Evolutionary conservation across 1,284 basidiomycete genomes (phyloP), one percentile per base, ranked within the genome.

Genomic region (Sutorius eximius): DNA sequence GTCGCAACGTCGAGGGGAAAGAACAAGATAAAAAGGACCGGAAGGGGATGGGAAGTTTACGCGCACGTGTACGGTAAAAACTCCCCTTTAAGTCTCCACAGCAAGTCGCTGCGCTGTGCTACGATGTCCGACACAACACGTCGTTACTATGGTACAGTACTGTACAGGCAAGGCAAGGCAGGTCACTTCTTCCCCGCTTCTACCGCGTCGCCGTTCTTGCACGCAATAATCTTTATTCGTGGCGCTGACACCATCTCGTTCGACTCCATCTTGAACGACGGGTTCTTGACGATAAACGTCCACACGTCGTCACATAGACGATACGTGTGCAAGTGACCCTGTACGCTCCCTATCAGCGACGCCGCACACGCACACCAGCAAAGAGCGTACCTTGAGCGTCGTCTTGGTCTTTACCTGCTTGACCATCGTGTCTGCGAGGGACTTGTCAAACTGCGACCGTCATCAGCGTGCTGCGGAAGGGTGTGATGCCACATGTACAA

Each of bases 241-340:
- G 80, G 80, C 2, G 89, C 85, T 12, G 76, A 81, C 36, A 96
- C 86, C 66, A 83, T 77, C 61, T 93, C 90, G 65, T 91, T 92
- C 45, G 86, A 87, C 73, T 98, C 95, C 87, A 97, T 93, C 74
- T 96, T 96, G 77, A 98, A 95, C 16, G 84, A 82, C 15, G 94
- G 88, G 63, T 95, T 86, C 71, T 93, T 92, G 46, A 96, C 89
- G 59, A 95, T 91, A 72, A 97, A 98, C 38, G 95, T 97, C 95
- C 95, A 97, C 45, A 97, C 94, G 67, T 97, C 95, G 75, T 97
- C 95, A 69, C 93, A 95, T 2, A 95, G 80, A n/a, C 93, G 85
- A 75, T 97, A 97, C 1, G 93, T 96, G 64, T 89, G 84, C 45
- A 97, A 74, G 69, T 95, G 91, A 18, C 93, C 95, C 92, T 95